Evolutionary conservation across 768 basidiomycete species (phyloP).

Genomic region (Galerina sulciceps): DNA sequence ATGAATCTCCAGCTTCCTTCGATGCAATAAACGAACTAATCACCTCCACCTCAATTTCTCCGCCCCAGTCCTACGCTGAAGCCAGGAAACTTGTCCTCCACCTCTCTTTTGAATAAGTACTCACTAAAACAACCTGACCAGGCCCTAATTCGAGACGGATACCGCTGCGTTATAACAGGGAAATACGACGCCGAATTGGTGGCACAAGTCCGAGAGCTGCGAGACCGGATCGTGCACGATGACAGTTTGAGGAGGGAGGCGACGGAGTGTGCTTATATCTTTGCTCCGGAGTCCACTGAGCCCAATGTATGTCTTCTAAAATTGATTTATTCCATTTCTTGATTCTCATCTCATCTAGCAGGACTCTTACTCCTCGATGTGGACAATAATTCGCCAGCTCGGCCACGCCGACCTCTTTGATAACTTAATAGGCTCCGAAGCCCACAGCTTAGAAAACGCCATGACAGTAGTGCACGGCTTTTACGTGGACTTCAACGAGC

Average conservation of each 20-base stretch:
- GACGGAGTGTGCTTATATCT: conserved; percentile 33
- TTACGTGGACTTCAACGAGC: conserved; percentile 27
- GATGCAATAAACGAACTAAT: conserved; percentile 23
- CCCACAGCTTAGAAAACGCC: conserved; percentile 34
- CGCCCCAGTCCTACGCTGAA: conserved; percentile 15
- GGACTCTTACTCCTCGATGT: conserved; percentile 25
- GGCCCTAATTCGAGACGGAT: conserved; percentile 42
- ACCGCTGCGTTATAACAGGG: conserved; percentile 35
- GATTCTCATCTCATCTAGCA: conserved; percentile 15
- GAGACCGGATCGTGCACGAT: not conserved
- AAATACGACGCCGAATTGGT: conserved; percentile 22
- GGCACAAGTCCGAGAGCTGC: conserved; percentile 15
- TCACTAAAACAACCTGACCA: too few species aligned
- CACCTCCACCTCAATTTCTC: conserved; percentile 14
- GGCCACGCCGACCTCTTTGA: conserved; percentile 23
- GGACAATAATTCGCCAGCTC: conserved; percentile 30
- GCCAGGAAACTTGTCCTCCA: conserved; percentile 24
- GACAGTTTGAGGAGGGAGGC: not conserved
- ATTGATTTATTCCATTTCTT: conserved; percentile 5
- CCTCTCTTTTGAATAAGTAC: too few species aligned
- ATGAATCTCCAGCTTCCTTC: conserved; percentile 26
- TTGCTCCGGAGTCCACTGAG: too few species aligned
- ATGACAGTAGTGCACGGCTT: conserved; percentile 28
- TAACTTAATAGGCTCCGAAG: conserved; percentile 28
- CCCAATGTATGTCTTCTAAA: conserved; percentile 21